Evolutionary conservation across 768 basidiomycete genomes (phyloP), one percentile per base, ranked within the genome.

Genomic region (Trametes elegans): DNA sequence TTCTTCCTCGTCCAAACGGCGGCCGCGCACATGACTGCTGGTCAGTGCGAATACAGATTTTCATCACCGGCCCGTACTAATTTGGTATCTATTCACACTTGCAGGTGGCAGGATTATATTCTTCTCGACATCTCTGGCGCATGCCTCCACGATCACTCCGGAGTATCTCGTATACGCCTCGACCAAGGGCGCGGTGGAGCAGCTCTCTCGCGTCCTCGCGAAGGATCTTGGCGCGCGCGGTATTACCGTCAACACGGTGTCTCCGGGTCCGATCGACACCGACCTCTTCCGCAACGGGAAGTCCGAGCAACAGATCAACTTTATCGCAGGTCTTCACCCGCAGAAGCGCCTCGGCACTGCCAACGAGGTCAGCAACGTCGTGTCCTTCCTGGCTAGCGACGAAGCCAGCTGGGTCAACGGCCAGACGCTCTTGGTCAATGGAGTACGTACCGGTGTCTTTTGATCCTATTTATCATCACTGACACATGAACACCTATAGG

Each of bases 101-200:
- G 23, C 43, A 64, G 82, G 82, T 8, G 77, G 79, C 3, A 75
- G 81, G 7, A 74, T 84, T 52, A 76, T 85, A 38, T 82, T 84
- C 70, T 76, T 83, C 66, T 82, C 81, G 0, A 75, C 76, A 4
- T 79, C 77, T 35, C 65, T 84, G 39, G 79, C 80, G 7, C 61
- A 59, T 18, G 70, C 74, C 8, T 73, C 78, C 0, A 72, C 66
- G 18, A 69, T 84, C 29, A 67, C 71, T 5, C 76, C 82, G 0
- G 76, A 77, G 53, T 73, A 74, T 16, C 72, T 84, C 24, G 68
- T 77, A 41, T 84, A 82, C 67, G 72, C 75, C 53, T 77, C 79
- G 24, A 76, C 81, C 0, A 83, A 84, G 65, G 83, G 80, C 32
- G 82, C 83, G 1, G 71, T 84, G 49, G 82, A 84, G 63, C 83